Base-by-base conservation (phyloP, 257 asterid species). In the Ehretia macrophylla region DNA sequence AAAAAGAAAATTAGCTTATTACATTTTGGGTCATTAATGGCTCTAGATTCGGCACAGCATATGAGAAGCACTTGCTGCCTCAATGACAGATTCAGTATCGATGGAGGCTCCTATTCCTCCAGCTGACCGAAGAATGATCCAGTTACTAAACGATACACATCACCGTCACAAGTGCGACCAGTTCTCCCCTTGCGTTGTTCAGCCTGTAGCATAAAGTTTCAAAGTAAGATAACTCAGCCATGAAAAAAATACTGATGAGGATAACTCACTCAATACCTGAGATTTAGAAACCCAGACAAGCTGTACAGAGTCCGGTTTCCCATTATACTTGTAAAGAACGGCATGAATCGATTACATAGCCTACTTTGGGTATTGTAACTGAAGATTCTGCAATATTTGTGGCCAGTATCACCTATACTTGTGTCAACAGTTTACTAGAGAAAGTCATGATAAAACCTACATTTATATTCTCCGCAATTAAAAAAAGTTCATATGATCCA, bases 331-430 rank as follows among this genome's bases (percentile, higher is more conserved):
- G 97, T 78, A 92, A 80, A 59, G 99, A 92, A 65, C 97, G 97
- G 60, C 99, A 92, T 20, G 99, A 92, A 77, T 92, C 99, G 68
- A 92, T 83, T 66, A 92, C 95, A 75, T 84, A 83, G 58, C 97
- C 99, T 45, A 92, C 97, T 79, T 20, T 81, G 52, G 99, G 99
- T 81, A 92, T 92, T 27, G 99, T 92, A 60, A 92, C 99, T 12
- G 99, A 92, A 75, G 99, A 92, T 72, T 92, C 99, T 51, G 97
- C 99, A 70, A 92, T 92, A 62, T 92, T 92, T 67, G 99, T 92
- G 55, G 99, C 99, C 74, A 92, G 72, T 67, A 92, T 92, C 40
- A 92, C 90, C 99, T 92, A 87, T 67, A 42, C 8, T 42, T 42
- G 8, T 14, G 14, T 14, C 47, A 42, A 42, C 47, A 42, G 4